Percentiles rank a stretch among this genome's conserved stretches.
These are phyloP conservation scores for Leishmania tarentolae DNA, from an alignment of 208 protist species.

Conservation along the genomic window DNA sequence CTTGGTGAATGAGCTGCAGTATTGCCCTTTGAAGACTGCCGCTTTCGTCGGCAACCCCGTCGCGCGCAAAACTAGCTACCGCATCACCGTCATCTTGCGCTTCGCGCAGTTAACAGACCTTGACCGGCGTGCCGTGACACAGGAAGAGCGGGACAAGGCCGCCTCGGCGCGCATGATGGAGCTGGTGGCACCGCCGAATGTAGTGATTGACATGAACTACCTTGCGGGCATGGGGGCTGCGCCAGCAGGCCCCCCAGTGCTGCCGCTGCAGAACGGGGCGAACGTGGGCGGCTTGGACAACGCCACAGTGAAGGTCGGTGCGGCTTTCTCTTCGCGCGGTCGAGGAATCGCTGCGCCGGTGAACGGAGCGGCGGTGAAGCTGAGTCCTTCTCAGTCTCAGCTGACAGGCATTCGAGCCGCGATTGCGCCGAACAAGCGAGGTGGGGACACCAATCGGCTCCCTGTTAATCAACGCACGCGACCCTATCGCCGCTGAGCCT, in stretches of 20 bases:
- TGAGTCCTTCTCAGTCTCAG: not conserved
- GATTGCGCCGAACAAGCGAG: conserved; percentile 2
- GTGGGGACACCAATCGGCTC: conserved; percentile 18
- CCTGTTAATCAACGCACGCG: conserved; percentile 16
- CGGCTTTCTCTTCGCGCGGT: not conserved
- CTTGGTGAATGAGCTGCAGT: conserved; percentile 49
- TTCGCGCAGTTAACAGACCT: conserved; percentile 51
- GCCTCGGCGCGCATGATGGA: conserved; percentile 41
- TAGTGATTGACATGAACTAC: conserved; percentile 76
- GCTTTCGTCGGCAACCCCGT: conserved; percentile 75
- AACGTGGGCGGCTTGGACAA: not conserved
- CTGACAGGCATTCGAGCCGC: conserved; percentile 6
- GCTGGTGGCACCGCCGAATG: conserved; percentile 60
- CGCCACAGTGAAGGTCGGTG: not conserved
- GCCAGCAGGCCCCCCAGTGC: not conserved
- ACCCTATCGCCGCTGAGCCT: conserved; percentile 21
- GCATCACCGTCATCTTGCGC: conserved; percentile 43
- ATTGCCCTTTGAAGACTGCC: conserved; percentile 31
- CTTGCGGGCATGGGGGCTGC: conserved; percentile 5
- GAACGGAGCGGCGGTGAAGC: not conserved
- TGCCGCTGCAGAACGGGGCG: not conserved
- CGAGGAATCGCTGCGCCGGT: not conserved
- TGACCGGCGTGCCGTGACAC: conserved; percentile 60
- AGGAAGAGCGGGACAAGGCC: conserved; percentile 78
- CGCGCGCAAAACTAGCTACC: conserved; percentile 82